Evolutionary conservation across 2,329 filamentous ascomycete species (phyloP).

Genomic region (Aaosphaeria arxii): DNA sequence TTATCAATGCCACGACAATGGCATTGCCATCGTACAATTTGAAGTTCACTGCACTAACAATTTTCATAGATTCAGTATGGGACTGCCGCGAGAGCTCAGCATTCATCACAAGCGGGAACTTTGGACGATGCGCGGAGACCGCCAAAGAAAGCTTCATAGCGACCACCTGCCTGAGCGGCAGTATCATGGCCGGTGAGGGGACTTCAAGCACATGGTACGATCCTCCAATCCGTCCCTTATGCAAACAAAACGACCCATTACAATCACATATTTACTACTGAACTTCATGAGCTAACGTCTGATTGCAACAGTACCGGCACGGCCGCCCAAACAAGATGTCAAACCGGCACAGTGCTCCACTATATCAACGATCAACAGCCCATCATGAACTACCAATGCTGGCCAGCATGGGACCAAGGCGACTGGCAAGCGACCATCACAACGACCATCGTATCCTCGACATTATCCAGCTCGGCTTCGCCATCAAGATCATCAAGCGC

Average conservation of each 20-base stretch:
- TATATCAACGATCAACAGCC: slow-evolving; percentile 5
- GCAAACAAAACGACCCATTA: neutral
- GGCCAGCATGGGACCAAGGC: slow-evolving; percentile 7
- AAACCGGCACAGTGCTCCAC: slow-evolving; percentile 7
- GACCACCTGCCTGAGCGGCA: slow-evolving; percentile 1
- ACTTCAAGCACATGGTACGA: slow-evolving; percentile 5
- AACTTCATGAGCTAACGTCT: neutral
- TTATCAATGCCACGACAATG: neutral
- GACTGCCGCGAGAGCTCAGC: slow-evolving; percentile 2
- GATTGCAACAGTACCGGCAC: slow-evolving; percentile 3
- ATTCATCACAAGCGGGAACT: slow-evolving; percentile 1
- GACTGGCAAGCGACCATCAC: slow-evolving; percentile 2
- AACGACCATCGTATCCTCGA: neutral
- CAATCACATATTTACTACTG: neutral
- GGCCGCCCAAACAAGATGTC: slow-evolving; percentile 4
- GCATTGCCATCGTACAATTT: too few species aligned
- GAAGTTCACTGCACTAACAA: neutral
- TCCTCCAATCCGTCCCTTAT: neutral
- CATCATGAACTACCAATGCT: slow-evolving; percentile 11
- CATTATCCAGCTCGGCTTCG: neutral
- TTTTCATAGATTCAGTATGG: neutral
- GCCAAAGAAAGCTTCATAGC: slow-evolving; percentile 2
- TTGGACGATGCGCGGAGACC: slow-evolving; percentile 3
- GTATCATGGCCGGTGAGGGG: slow-evolving; percentile 1
- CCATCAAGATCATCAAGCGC: slow-evolving; percentile 1